Base-by-base conservation (phyloP, 116 monocot species). In the Zostera marina region DNA sequence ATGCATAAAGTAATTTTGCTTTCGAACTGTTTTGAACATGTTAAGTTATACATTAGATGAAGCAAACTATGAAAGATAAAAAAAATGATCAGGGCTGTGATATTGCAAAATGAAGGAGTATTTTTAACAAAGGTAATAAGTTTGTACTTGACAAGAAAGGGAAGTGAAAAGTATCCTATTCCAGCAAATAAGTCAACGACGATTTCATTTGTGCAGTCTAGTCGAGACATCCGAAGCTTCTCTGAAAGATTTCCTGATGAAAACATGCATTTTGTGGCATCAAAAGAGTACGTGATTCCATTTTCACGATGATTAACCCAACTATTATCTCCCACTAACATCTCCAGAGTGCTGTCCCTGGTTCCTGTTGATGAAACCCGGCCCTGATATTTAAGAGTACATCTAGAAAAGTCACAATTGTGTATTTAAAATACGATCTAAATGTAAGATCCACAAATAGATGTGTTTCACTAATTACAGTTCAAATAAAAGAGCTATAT, bases 231-330 rank as follows among this genome's bases (percentile, higher is more conserved):
- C 4, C 94, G 81, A 64, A 76, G 75, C 63, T 94, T 94, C 75
- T 94, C 94, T 61, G 94, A 94, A 52, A 71, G 73, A 52, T 94
- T 94, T 62, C 94, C 94, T 6, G 60, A 79, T 47, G 88, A 94
- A 71, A 88, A 94, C 88, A 94, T 94, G 68, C 94, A 94, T 49
- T 85, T 88, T 13, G 88, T 88, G 49, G 82, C 75, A 77, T 94
- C 88, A 67, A 94, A 84, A 9, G 88, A 82, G 54, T 94, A 94
- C 25, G 61, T 25, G 26, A 94, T 88, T 68, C 94, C 88, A 72
- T 94, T 94, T 63, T 94, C 94, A 22, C 74, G 70, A 70, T 88
- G 94, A 56, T 77, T 79, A 47, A 88, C 85, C 82, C 88, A 82
- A 44, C 94, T 76, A 63, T 64, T 62, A 41, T 73, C 81, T 52